Conservation (phyloP, 306 rosid species). For the Elaeagnus macrophylla region DNA sequence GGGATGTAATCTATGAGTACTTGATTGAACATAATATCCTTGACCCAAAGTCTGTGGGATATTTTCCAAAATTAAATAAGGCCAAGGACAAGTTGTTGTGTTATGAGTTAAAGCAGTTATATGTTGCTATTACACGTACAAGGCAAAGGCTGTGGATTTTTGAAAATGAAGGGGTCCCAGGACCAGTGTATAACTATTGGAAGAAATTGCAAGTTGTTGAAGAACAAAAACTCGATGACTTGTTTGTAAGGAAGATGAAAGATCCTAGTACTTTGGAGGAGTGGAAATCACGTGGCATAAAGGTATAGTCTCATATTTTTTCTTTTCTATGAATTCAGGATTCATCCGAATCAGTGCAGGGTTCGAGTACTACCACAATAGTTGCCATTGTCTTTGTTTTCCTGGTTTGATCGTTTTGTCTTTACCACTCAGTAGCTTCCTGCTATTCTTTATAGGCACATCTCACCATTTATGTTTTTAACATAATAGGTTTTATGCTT, state of each 20-base stretch:
- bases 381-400: not conserved
- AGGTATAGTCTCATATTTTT: constrained; percentile 27
- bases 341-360: not conserved
- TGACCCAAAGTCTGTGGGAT: constrained; percentile 5
- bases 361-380: not conserved
- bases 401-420: no score
- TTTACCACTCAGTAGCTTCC: no score
- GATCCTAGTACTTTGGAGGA: constrained; percentile 45
- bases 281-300: constrained; percentile 55
- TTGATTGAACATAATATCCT: constrained; percentile 51
- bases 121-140: constrained; percentile 54
- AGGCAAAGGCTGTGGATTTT: constrained; percentile 62
- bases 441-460: no score
- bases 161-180: constrained; percentile 31
- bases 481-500: not conserved
- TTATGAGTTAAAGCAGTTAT: constrained; percentile 58
- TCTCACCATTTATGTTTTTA: not conserved
- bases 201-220: constrained; percentile 42
- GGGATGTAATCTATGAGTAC: constrained; percentile 53
- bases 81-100: constrained; percentile 37
- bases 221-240: constrained; percentile 37
- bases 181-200: constrained; percentile 69
- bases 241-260: constrained; percentile 42
- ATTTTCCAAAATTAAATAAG: constrained; percentile 29
- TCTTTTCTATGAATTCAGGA: not conserved